Percentiles rank a stretch among this genome's conserved stretches.
Conservation (phyloP, 257 asterid species). For the Solanum etuberosum region DNA sequence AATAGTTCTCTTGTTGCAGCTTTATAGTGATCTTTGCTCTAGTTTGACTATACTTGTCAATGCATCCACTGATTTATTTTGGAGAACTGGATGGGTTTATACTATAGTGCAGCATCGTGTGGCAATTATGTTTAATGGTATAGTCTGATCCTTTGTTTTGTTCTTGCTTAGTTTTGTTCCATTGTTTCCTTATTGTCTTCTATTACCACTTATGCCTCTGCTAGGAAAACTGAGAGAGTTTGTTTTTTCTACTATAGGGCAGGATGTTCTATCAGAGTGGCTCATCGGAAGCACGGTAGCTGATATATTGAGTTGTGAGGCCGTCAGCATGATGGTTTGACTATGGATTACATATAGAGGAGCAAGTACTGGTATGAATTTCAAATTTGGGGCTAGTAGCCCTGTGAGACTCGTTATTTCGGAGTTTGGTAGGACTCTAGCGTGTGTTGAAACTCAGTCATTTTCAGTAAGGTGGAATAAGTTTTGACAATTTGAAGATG, state of each 20-base stretch:
- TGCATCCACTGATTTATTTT: conserved; percentile 59
- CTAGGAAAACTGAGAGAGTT: conserved; percentile 6
- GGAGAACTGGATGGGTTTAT: conserved; percentile 88
- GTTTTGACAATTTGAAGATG: not conserved
- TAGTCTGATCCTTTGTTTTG: conserved; percentile 1
- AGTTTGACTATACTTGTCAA: conserved; percentile 70
- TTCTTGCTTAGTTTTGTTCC: not conserved
- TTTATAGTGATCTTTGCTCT: conserved; percentile 49
- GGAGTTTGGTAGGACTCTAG: not conserved
- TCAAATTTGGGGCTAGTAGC: not conserved
- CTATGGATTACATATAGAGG: not conserved
- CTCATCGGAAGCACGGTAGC: not conserved
- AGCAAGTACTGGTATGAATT: not conserved
- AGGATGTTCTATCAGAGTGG: conserved; percentile 30
- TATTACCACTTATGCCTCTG: not conserved
- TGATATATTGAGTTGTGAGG: not conserved
- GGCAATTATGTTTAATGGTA: conserved; percentile 74
- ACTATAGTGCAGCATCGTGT: conserved; percentile 54
- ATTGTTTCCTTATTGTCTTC: not conserved
- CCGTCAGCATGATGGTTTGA: not conserved
- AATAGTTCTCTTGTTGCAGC: conserved; percentile 33
- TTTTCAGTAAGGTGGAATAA: not conserved
- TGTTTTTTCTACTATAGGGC: conserved; percentile 34
- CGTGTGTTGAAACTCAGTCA: not conserved
- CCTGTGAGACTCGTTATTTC: not conserved